Evolutionary conservation across 176 grass and related monocot genomes (phyloP).

Genomic region (Aegilops speltoides): DNA sequence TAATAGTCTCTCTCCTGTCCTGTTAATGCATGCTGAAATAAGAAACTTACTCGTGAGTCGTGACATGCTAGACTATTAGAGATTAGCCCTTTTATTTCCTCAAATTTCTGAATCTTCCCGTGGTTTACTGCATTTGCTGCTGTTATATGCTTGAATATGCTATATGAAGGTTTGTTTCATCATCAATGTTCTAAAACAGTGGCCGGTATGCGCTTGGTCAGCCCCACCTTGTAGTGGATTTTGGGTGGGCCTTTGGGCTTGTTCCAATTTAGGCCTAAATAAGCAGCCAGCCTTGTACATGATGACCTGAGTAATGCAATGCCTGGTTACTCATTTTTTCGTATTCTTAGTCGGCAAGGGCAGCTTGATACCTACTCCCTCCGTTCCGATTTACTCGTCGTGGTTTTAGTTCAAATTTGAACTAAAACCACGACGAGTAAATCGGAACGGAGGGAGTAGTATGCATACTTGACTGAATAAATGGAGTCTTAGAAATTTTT

Average conservation of each 20-base stretch:
- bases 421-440: no score
- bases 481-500: neutral
- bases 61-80: neutral
- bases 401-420: no score
- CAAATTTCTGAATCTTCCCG: neutral
- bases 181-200: neutral
- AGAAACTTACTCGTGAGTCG: neutral
- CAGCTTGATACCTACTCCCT: neutral
- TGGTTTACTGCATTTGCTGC: neutral
- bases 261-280: neutral
- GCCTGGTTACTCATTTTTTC: neutral
- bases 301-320: neutral
- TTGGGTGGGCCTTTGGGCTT: neutral
- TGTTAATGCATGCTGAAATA: slow-evolving; percentile 1
- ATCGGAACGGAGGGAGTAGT: neutral
- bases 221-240: neutral
- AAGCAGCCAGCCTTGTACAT: neutral
- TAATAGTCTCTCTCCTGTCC: neutral
- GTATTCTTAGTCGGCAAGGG: neutral
- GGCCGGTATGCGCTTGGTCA: neutral
- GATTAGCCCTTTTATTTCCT: neutral
- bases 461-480: neutral
- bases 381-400: no score
- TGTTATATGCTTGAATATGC: neutral
- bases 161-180: neutral